Conservation (phyloP, 2,329 filamentous ascomycete genomes). For the Pseudogymnoascus verrucosus region DNA sequence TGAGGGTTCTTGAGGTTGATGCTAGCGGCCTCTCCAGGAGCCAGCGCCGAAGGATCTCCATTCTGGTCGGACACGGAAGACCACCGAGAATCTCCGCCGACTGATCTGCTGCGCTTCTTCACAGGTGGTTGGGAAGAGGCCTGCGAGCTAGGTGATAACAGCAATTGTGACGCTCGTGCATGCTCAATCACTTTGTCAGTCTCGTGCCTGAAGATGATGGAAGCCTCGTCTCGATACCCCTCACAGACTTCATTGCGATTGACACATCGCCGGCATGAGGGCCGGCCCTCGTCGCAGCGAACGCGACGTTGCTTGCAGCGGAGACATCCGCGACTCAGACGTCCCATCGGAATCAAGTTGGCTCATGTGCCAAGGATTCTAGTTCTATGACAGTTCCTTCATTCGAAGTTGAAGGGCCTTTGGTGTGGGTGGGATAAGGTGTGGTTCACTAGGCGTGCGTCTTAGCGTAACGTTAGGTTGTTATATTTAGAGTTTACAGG, state of each 20-base stretch:
- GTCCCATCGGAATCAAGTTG: neutral
- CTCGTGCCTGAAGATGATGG: conserved; percentile 32
- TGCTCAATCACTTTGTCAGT: conserved; percentile 23
- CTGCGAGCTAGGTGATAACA: neutral
- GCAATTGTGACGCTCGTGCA: neutral
- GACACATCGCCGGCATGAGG: conserved; percentile 32
- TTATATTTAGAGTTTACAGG: neutral
- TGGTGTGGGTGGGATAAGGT: neutral
- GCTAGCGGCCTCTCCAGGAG: neutral
- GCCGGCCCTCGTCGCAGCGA: conserved; percentile 29
- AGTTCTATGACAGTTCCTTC: neutral
- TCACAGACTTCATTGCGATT: conserved; percentile 32
- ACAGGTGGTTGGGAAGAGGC: conserved; percentile 15
- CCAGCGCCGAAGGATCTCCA: neutral
- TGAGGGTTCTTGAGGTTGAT: conserved; percentile 12
- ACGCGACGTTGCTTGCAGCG: conserved; percentile 25
- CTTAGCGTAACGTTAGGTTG: neutral
- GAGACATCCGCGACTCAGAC: conserved; percentile 27
- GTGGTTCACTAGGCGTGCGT: neutral
- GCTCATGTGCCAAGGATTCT: neutral
- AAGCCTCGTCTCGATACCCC: conserved; percentile 32
- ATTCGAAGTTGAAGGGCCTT: neutral
- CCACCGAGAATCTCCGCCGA: conserved; percentile 9
- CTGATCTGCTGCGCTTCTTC: neutral
- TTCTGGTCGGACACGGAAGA: neutral